phyloP scores from a whole-genome alignment of 768 basidiomycete genomes.

The Mycena alexandri region DNA sequence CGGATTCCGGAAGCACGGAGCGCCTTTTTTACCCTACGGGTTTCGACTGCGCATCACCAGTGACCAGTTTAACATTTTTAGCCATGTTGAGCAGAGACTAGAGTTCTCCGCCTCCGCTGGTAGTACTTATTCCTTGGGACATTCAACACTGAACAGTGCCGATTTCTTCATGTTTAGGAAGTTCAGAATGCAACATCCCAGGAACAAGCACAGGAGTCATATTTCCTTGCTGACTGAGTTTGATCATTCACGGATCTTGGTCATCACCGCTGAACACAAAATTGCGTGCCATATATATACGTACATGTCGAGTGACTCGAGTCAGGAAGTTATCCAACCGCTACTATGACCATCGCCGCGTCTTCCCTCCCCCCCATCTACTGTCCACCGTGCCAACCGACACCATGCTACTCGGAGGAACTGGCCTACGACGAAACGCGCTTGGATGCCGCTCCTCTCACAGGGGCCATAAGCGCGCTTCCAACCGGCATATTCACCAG shows the following conservation, averaged over 20 bases:
- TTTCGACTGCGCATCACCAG: too few relatives aligned
- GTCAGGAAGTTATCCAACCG: background rate
- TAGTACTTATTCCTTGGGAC: too few relatives aligned
- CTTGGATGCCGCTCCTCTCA: constrained; percentile 24
- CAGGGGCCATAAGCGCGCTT: background rate
- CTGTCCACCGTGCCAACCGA: constrained; percentile 19
- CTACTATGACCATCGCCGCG: background rate
- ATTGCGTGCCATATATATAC: background rate
- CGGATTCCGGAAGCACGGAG: too few relatives aligned
- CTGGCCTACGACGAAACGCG: constrained; percentile 33
- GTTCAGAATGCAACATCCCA: too few relatives aligned
- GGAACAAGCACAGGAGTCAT: background rate
- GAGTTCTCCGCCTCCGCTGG: too few relatives aligned
- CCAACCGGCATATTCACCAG: constrained; percentile 33
- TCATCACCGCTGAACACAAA: background rate
- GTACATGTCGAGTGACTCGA: background rate
- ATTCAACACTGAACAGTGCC: too few relatives aligned
- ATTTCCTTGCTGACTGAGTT: background rate
- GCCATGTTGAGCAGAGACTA: too few relatives aligned
- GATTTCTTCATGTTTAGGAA: too few relatives aligned
- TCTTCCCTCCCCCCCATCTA: constrained; percentile 9
- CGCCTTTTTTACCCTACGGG: too few relatives aligned
- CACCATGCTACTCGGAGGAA: constrained; percentile 33
- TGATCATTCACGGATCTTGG: too few relatives aligned
- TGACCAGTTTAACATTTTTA: too few relatives aligned